phyloP scores from a whole-genome alignment of 2,329 filamentous ascomycete species.

The Ascochyta koolunga region DNA sequence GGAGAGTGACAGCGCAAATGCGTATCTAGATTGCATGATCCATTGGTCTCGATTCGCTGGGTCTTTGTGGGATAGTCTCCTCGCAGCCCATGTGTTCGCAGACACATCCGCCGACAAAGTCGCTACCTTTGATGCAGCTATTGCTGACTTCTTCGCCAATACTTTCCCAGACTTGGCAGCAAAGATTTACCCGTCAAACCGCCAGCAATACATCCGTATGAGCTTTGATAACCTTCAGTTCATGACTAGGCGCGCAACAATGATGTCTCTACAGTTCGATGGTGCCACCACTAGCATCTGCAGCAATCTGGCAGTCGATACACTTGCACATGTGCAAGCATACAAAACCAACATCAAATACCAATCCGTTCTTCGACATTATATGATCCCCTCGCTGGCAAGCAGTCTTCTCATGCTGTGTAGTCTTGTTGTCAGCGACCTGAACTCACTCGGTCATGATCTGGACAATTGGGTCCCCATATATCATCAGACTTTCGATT shows the following conservation, averaged over 20 bases:
- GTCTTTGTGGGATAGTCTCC: conserved; percentile 30
- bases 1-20: neutral
- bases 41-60: conserved; percentile 34
- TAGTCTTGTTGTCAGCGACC: conserved; percentile 26
- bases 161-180: neutral
- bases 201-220: conserved; percentile 18
- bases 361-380: conserved; percentile 22
- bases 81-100: conserved; percentile 15
- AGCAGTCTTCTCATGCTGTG: conserved; percentile 28
- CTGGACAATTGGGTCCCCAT: conserved; percentile 1
- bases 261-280: conserved; percentile 35
- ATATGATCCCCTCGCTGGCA: conserved; percentile 25
- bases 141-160: conserved; percentile 16
- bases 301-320: conserved; percentile 23
- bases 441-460: conserved; percentile 4
- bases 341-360: conserved; percentile 10
- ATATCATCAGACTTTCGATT: conserved; percentile 21
- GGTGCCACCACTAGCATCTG: conserved; percentile 16
- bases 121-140: conserved; percentile 12
- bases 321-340: conserved; percentile 18
- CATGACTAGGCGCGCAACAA: conserved; percentile 27
- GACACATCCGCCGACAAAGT: conserved; percentile 13
- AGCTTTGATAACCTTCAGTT: conserved; percentile 34
- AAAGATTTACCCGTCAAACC: neutral
- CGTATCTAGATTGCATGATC: conserved; percentile 30